Evolutionary conservation across 1,139 yeast species (phyloP).

Genomic region (Suhomyces anneliseae): DNA sequence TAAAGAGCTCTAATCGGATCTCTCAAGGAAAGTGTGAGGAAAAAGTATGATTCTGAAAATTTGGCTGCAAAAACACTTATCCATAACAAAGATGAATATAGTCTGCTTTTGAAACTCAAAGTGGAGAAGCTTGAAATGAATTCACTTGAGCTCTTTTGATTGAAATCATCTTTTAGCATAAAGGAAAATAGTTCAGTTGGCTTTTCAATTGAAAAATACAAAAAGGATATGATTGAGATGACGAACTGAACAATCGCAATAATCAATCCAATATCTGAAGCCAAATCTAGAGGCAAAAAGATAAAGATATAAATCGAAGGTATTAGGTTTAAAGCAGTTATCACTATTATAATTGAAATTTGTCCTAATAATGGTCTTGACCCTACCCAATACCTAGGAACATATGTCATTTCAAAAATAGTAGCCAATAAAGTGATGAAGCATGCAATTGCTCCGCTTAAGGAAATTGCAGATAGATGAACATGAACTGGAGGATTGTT

Average conservation of each 20-base stretch:
- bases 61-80: conserved; percentile 35
- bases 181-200: conserved; percentile 51
- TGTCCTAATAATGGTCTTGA: conserved; percentile 50
- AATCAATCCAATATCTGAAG: conserved; percentile 49
- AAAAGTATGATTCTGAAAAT: conserved; percentile 72
- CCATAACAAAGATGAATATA: conserved; percentile 52
- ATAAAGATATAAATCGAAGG: conserved; percentile 61
- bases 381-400: conserved; percentile 73
- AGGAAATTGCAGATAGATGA: conserved; percentile 59
- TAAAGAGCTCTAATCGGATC: conserved; percentile 76
- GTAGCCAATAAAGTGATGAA: conserved; percentile 63
- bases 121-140: conserved; percentile 1
- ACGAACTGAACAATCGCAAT: conserved; percentile 60
- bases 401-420: conserved; percentile 60
- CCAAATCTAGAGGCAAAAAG: conserved; percentile 50
- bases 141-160: conserved; percentile 14
- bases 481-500: conserved; percentile 68
- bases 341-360: conserved; percentile 40
- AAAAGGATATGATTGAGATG: conserved; percentile 58
- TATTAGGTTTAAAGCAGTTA: conserved; percentile 49
- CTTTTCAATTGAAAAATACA: conserved; percentile 56
- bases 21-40: conserved; percentile 58
- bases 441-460: conserved; percentile 74
- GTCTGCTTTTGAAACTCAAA: conserved; percentile 31
- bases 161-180: conserved; percentile 8